Conservation (phyloP, 2,329 filamentous ascomycete genomes). For the Trichoderma koningii region DNA sequence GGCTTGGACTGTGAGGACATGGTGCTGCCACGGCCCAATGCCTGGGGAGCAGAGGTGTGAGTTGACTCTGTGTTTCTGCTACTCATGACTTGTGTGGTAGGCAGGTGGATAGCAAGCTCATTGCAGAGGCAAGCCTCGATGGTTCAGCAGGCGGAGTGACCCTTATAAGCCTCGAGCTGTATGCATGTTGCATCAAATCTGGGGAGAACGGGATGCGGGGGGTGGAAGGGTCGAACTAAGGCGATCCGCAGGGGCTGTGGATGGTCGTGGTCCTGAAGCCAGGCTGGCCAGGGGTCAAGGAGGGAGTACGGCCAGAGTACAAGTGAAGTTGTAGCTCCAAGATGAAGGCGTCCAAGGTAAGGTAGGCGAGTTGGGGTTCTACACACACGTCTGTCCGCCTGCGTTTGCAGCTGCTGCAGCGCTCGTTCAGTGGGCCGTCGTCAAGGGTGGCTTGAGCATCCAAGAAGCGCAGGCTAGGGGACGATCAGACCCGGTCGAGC, state of each 20-base stretch:
- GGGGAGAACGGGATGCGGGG: conserved; percentile 31
- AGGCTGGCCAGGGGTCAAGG: conserved; percentile 13
- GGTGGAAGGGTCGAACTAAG: conserved; percentile 23
- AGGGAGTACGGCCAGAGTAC: conserved; percentile 14
- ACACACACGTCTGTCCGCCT: not conserved
- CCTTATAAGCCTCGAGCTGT: conserved; percentile 42
- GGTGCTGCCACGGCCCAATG: conserved; percentile 34
- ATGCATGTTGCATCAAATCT: conserved; percentile 42
- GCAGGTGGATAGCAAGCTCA: conserved; percentile 32
- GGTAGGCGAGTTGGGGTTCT: conserved; percentile 17
- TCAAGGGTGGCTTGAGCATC: conserved; percentile 24
- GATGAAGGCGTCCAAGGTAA: conserved; percentile 7
- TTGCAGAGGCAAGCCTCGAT: conserved; percentile 33
- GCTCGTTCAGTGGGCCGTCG: conserved; percentile 19
- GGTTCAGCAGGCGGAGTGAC: conserved; percentile 41
- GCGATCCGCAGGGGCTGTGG: conserved; percentile 25
- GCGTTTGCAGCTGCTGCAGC: conserved; percentile 23
- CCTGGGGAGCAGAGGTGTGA: conserved; percentile 32
- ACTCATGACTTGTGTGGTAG: conserved; percentile 32
- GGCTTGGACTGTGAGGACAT: conserved; percentile 48
- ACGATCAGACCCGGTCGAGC: conserved; percentile 28
- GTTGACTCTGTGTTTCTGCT: conserved; percentile 34
- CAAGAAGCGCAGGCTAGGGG: conserved; percentile 21
- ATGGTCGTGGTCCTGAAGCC: conserved; percentile 7
- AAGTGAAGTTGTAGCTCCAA: conserved; percentile 17